Evolutionary conservation across 495 filamentous ascomycete species (phyloP), one percentile per base, ranked within the genome.

Genomic region (Schizothecium vesticola): DNA sequence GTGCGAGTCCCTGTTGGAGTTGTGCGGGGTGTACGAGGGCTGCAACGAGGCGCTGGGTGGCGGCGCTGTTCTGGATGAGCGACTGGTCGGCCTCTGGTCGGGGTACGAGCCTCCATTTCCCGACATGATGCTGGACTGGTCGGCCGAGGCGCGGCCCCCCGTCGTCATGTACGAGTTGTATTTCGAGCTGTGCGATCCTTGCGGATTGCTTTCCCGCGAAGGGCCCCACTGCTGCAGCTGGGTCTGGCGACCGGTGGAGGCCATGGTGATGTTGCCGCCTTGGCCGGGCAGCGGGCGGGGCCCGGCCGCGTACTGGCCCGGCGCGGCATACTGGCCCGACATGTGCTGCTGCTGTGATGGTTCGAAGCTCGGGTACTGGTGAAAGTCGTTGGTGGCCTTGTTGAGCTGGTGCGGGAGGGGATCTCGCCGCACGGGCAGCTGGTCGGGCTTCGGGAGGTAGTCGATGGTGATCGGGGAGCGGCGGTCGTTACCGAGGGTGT

Each of bases 321-420:
- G 43, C 43, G 43, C 43, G 43, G 43, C 43, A n/a, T 51, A 51
- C 43, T 51, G 43, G 19, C 43, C 43, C 43, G 80, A 82, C 22
- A 79, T 77, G 64, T 80, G 73, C 23, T 82, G 31, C 25, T 81
- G 59, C 80, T 79, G 73, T 43, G 79, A 73, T 19, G 88, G 83
- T 66, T 91, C 87, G 80, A 91, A 89, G 22, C 84, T 85, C 9
- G 93, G 93, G 79, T 97, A 97, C 73, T 97, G 94, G 78, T 97
- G 92, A 74, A 87, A 97, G 74, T 97, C 94, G 59, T 83, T 84
- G 23, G 86, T 87, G 63, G 84, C 82, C 77, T 91, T 93, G 76
- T 91, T 93, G 43, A 96, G 78, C 73, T 94, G 90, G 78, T 93
- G 90, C 19, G 93, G 91, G 59, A 89, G 84, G 56, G 90, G 91